Evolutionary conservation across 2,329 filamentous ascomycete species (phyloP), one percentile per base, ranked within the genome.

Genomic region (Ophioceras dolichostomum): DNA sequence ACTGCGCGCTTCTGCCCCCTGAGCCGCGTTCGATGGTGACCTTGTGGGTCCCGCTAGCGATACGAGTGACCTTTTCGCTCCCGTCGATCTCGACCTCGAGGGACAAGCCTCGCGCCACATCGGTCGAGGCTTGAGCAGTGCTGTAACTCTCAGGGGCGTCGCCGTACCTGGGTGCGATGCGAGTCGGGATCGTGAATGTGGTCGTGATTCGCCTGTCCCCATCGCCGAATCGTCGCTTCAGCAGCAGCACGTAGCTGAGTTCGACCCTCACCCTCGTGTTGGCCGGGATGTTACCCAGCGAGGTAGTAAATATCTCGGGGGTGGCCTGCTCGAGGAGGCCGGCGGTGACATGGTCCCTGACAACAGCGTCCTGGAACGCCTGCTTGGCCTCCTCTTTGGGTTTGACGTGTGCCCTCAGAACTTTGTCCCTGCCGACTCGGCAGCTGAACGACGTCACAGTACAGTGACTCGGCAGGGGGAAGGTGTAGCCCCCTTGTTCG

Each of bases 401-500:
- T 16, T 46, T 46, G 5, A 49, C 43, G 3, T 32, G 42, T 4
- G 45, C 46, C 19, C 35, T 46, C 13, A 53, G 41, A 9, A 46
- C 33, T 21, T 45, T 50, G 13, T 40, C 40, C 3, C 39, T 38
- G 1, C 50, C 49, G 14, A 54, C 36, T 1, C 46, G 42, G 37
- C 49, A 52, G 32, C 29, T 43, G 33, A 54, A 52, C 10, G 42
- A 45, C 10, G 44, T 52, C 7, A 54, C 44, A 5, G 47, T 51
- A 28, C 50, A 51, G 13, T 44, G 46, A 16, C 42, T 38, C 2
- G 49, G 45, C 4, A 54, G 43, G 9, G 47, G 47, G 28, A 52
- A 54, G 4, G 46, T 49, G 32, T 52, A 53, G 9, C 46, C 44
- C 2, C 49, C 48, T 27, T 47, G 32, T 17, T 38, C 41, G 42